Conservation (phyloP, 495 filamentous ascomycete species). For the Hypoxylon lenormandii region DNA sequence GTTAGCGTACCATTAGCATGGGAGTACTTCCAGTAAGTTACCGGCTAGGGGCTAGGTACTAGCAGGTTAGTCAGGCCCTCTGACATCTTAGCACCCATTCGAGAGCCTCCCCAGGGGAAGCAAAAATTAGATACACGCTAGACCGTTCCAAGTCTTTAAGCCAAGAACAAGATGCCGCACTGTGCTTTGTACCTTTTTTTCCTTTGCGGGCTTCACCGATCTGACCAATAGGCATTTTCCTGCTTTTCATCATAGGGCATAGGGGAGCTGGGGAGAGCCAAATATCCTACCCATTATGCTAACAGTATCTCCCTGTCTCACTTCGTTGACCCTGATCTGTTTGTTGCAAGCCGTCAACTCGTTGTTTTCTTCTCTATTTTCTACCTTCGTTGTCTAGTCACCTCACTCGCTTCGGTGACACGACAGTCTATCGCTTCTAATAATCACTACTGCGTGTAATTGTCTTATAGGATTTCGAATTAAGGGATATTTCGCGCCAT, state of each 20-base stretch:
- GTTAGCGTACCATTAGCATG: slow-evolving; percentile 19
- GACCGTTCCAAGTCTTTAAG: slow-evolving; percentile 17
- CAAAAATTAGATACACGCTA: slow-evolving; percentile 47
- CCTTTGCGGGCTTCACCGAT: slow-evolving; percentile 23
- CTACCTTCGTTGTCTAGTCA: slow-evolving; percentile 41
- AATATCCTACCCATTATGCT: slow-evolving; percentile 22
- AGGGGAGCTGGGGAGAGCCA: background rate
- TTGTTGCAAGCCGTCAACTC: slow-evolving; percentile 27
- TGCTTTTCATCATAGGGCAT: slow-evolving; percentile 29
- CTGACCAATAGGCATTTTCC: slow-evolving; percentile 17
- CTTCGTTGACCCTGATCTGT: slow-evolving; percentile 17
- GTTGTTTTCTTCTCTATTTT: slow-evolving; percentile 50
- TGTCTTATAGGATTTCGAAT: slow-evolving; percentile 29
- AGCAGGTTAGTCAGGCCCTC: background rate
- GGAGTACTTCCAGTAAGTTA: no score
- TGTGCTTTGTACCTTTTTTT: slow-evolving; percentile 31
- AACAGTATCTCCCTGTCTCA: slow-evolving; percentile 28
- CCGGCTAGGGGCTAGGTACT: no score
- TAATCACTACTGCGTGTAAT: slow-evolving; percentile 48
- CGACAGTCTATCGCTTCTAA: slow-evolving; percentile 56
- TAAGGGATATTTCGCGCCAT: slow-evolving; percentile 23
- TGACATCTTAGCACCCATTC: background rate
- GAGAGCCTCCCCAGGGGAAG: slow-evolving; percentile 42
- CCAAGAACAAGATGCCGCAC: slow-evolving; percentile 19
- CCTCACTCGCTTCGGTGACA: slow-evolving; percentile 66